Conservation (phyloP, 352 stramenopile species). For the Pythium graminicola region DNA sequence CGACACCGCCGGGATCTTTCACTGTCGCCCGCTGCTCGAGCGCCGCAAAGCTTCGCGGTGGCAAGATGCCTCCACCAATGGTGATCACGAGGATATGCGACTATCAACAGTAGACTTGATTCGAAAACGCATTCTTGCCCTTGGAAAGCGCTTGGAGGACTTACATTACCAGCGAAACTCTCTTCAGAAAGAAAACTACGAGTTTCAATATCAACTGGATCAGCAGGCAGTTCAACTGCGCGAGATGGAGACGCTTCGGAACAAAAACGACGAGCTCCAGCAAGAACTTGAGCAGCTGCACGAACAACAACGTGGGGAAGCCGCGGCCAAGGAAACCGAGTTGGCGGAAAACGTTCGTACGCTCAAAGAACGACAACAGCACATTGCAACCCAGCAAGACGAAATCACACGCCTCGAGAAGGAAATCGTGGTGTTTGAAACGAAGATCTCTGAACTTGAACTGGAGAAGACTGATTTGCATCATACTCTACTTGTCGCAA, state of each 20-base stretch:
- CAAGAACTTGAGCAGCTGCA: conserved; percentile 33
- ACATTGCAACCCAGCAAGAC: conserved; percentile 25
- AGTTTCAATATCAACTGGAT: conserved; percentile 61
- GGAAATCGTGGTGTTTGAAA: conserved; percentile 18
- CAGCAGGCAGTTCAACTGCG: conserved; percentile 41
- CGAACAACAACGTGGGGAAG: conserved; percentile 16
- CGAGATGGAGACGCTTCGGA: conserved; percentile 34
- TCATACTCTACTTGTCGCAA: conserved; percentile 26
- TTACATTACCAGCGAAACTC: conserved; percentile 64
- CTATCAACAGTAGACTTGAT: conserved; percentile 39
- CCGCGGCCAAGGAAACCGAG: conserved; percentile 3
- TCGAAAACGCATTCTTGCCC: conserved; percentile 48
- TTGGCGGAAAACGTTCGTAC: conserved; percentile 24
- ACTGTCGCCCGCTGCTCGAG: conserved; percentile 48
- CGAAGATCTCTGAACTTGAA: conserved; percentile 21
- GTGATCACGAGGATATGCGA: not conserved
- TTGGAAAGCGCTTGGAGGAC: conserved; percentile 60
- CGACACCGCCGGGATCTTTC: conserved; percentile 40
- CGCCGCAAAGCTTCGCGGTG: conserved; percentile 20
- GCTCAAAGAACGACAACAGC: conserved; percentile 23
- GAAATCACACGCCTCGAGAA: conserved; percentile 28
- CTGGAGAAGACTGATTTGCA: conserved; percentile 32
- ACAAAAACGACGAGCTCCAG: conserved; percentile 34
- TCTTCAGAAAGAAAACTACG: conserved; percentile 71
- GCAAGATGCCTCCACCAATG: conserved; percentile 1